A percentile compares a stretch with the other conserved stretches of the same genome.
Evolutionary conservation across 2,329 filamentous ascomycete genomes (phyloP).

Genomic region (Venturia nashicola): DNA sequence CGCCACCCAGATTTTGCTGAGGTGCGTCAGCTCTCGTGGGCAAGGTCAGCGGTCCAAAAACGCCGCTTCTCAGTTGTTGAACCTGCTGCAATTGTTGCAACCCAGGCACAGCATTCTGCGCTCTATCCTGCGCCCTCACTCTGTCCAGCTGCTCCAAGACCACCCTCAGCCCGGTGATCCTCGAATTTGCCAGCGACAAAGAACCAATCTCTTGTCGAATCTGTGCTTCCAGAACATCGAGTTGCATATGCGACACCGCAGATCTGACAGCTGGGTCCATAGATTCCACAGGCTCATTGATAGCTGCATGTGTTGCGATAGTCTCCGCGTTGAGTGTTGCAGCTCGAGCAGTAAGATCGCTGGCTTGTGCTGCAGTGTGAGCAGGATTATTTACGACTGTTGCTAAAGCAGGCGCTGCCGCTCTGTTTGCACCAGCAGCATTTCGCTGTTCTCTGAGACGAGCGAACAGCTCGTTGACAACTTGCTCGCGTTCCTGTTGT

Average conservation of each 20-base stretch:
- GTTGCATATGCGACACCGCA: constrained; percentile 1
- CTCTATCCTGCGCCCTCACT: background rate
- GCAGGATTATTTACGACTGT: background rate
- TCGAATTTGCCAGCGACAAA: background rate
- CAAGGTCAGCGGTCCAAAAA: background rate
- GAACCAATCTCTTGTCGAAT: constrained; percentile 6
- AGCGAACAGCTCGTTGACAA: background rate
- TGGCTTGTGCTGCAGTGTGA: background rate
- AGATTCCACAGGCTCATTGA: background rate
- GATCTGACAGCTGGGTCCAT: constrained; percentile 6
- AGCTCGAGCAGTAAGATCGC: background rate
- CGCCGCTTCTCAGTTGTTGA: background rate
- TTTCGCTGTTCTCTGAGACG: background rate
- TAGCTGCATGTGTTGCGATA: background rate
- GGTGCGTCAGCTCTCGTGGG: background rate
- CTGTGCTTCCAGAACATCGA: constrained; percentile 2
- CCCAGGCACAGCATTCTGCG: background rate
- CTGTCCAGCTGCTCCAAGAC: constrained; percentile 3
- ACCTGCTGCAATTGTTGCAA: background rate
- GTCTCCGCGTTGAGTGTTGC: background rate
- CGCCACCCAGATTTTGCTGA: background rate
- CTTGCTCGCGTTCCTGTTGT: constrained; percentile 4
- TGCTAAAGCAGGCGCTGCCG: background rate
- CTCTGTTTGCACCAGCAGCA: background rate
- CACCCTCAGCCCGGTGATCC: background rate